Conservation (phyloP, 495 filamentous ascomycete genomes). For the Clavariopsis aquatica region DNA sequence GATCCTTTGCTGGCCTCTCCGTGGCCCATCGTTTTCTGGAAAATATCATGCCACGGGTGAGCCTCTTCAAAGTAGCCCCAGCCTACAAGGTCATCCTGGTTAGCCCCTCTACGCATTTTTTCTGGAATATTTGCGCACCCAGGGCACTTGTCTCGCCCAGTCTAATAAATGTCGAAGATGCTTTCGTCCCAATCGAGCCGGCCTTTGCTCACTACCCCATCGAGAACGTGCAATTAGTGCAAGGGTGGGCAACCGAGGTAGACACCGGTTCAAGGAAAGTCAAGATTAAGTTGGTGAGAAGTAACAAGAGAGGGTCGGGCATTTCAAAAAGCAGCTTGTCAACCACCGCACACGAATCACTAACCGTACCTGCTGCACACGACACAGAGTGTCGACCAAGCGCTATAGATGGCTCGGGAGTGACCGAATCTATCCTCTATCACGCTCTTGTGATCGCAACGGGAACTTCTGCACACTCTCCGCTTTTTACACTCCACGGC, state of each 20-base stretch:
- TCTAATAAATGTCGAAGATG: slow-evolving; percentile 11
- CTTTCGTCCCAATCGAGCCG: slow-evolving; percentile 26
- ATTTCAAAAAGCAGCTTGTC: background rate
- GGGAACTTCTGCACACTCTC: slow-evolving; percentile 33
- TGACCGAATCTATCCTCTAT: slow-evolving; percentile 33
- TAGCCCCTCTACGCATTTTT: slow-evolving; percentile 34
- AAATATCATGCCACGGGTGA: slow-evolving; percentile 18
- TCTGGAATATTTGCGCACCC: slow-evolving; percentile 37
- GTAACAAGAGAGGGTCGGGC: background rate
- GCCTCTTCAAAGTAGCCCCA: slow-evolving; percentile 11
- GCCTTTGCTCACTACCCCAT: slow-evolving; percentile 22
- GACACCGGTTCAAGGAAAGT: slow-evolving; percentile 27
- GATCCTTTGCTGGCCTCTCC: slow-evolving; percentile 16
- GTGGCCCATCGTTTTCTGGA: slow-evolving; percentile 30
- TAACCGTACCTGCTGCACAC: background rate
- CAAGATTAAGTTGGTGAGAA: slow-evolving; percentile 12
- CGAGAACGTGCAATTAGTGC: slow-evolving; percentile 27
- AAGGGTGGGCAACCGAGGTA: slow-evolving; percentile 24
- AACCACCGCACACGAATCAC: background rate
- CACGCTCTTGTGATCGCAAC: slow-evolving; percentile 44
- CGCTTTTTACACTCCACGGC: slow-evolving; percentile 40
- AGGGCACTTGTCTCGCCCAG: slow-evolving; percentile 26
- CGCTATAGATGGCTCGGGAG: background rate
- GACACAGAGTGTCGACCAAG: slow-evolving; percentile 6
- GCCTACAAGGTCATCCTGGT: slow-evolving; percentile 30